These are phyloP conservation scores for Solanum etuberosum DNA, from an alignment of 257 asterid species.

Conservation along the genomic window DNA sequence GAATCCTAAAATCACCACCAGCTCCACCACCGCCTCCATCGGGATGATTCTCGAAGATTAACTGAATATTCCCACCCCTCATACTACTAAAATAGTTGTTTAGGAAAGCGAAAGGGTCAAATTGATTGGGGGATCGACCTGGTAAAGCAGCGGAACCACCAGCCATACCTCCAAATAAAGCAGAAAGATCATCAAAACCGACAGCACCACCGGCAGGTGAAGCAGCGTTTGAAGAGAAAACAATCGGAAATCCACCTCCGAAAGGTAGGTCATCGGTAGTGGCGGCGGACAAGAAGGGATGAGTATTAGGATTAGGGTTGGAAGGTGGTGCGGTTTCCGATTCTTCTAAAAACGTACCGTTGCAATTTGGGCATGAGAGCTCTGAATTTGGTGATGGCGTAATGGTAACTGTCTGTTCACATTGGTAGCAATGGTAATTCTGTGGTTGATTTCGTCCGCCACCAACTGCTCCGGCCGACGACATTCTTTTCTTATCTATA, in stretches of 20 bases:
- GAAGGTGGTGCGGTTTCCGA: constrained; percentile 32
- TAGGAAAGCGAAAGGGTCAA: constrained; percentile 49
- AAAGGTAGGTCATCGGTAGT: constrained; percentile 18
- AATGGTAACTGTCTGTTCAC: constrained; percentile 44
- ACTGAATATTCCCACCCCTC: constrained; percentile 59
- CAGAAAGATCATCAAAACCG: constrained; percentile 11
- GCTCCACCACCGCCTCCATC: constrained; percentile 30
- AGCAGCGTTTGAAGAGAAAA: constrained; percentile 20
- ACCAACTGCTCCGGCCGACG: constrained; percentile 1
- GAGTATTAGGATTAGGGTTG: constrained; percentile 4
- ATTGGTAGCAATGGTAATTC: constrained; percentile 56
- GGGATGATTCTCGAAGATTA: constrained; percentile 53
- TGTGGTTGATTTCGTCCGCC: not conserved
- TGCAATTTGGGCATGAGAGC: constrained; percentile 65
- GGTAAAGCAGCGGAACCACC: not conserved
- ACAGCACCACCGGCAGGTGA: constrained; percentile 18
- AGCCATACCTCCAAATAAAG: constrained; percentile 9
- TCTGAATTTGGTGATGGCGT: constrained; percentile 42
- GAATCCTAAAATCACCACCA: constrained; percentile 22
- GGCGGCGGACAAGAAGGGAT: constrained; percentile 18
- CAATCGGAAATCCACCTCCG: constrained; percentile 9
- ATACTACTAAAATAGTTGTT: constrained; percentile 35
- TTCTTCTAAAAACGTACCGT: constrained; percentile 61
- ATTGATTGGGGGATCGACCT: constrained; percentile 44
- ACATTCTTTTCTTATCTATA: not conserved